phyloP scores from a whole-genome alignment of 176 grass and related monocot species.

The Avena sativa region DNA sequence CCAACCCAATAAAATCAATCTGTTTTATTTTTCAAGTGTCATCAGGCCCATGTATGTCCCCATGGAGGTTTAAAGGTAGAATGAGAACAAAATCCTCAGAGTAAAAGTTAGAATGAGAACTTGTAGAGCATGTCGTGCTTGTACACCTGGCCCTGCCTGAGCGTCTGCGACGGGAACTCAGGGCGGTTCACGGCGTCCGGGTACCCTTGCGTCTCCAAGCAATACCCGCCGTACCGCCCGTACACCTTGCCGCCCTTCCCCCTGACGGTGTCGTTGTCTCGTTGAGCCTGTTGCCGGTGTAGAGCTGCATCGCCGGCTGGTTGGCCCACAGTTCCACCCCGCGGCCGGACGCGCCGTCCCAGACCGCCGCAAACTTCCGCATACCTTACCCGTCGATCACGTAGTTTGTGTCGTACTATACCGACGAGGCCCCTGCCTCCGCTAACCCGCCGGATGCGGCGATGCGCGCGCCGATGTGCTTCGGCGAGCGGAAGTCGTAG shows the following conservation, averaged over 20 bases:
- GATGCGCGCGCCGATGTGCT: conserved; percentile 60
- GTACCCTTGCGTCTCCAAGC: conserved; percentile 81
- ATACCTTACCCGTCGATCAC: conserved; percentile 48
- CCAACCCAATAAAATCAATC: too few relatives aligned
- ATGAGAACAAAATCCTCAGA: background rate
- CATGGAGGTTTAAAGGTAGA: background rate
- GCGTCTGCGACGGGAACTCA: conserved; percentile 70
- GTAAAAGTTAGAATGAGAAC: conserved; percentile 54
- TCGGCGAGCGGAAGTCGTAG: conserved; percentile 61
- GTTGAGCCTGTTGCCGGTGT: conserved; percentile 65
- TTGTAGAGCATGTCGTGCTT: conserved; percentile 71
- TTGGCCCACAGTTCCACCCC: conserved; percentile 76
- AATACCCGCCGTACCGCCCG: conserved; percentile 44
- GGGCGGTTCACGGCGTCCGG: conserved; percentile 85
- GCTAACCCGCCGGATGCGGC: conserved; percentile 49
- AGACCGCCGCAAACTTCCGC: conserved; percentile 59
- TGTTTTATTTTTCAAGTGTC: background rate
- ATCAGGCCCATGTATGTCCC: background rate
- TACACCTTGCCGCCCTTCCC: conserved; percentile 72
- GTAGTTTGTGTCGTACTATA: conserved; percentile 71
- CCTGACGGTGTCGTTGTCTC: conserved; percentile 35
- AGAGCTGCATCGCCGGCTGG: conserved; percentile 78
- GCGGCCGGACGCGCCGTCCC: conserved; percentile 54
- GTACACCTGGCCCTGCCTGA: conserved; percentile 69
- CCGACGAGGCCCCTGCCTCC: conserved; percentile 49